Conservation (phyloP, 306 rosid species). For the Vigna trinervia region DNA sequence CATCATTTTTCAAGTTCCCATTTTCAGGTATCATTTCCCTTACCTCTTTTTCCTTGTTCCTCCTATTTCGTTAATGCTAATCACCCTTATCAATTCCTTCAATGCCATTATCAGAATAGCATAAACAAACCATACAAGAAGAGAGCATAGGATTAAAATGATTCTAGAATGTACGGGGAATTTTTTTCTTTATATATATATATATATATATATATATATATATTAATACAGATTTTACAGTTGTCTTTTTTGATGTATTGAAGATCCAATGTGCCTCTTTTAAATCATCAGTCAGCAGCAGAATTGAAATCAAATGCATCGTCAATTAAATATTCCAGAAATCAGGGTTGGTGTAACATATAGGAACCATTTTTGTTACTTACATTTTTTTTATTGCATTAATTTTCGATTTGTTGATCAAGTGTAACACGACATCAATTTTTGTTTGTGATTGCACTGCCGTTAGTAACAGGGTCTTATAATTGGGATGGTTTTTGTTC, state of each 20-base stretch:
- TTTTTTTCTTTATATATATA: neutral
- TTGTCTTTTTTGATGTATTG: neutral
- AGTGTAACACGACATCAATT: neutral
- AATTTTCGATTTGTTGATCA: slow-evolving; percentile 16
- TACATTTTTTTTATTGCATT: neutral
- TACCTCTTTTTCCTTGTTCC: neutral
- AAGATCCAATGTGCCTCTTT: slow-evolving; percentile 2
- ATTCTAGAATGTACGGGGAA: neutral
- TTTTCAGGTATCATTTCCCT: slow-evolving; percentile 73
- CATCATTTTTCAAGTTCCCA: slow-evolving; percentile 81
- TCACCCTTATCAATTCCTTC: neutral
- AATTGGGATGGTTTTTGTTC: neutral
- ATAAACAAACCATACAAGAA: neutral
- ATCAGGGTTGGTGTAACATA: slow-evolving; percentile 35
- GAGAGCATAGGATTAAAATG: neutral
- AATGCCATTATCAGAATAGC: neutral
- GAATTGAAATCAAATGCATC: neutral
- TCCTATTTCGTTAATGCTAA: neutral
- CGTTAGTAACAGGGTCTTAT: neutral
- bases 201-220: neutral
- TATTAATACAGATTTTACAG: neutral
- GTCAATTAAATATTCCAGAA: slow-evolving; percentile 25
- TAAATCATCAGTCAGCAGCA: neutral
- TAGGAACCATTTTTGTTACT: neutral
- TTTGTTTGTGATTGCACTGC: slow-evolving; percentile 15